phyloP scores from a whole-genome alignment of 306 rosid species.

The Inga oerstediana region DNA sequence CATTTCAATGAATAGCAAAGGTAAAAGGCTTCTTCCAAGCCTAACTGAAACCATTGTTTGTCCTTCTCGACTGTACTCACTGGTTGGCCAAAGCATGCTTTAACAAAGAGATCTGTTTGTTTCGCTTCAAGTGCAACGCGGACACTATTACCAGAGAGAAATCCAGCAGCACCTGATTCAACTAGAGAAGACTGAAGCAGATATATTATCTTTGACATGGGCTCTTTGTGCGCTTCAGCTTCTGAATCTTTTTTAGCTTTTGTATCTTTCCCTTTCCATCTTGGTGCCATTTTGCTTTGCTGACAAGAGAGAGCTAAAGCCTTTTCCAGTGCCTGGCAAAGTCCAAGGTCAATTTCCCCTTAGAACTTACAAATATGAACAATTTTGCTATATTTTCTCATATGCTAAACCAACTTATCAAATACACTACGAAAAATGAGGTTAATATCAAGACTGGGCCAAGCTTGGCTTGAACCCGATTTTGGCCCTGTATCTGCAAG shows the following conservation, averaged over 20 bases:
- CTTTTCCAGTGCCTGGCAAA: not conserved
- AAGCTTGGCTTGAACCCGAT: too few relatives aligned
- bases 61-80: conserved; percentile 51
- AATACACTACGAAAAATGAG: not conserved
- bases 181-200: conserved; percentile 62
- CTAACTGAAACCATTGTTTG: conserved; percentile 62
- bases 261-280: conserved; percentile 84
- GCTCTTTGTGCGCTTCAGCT: conserved; percentile 66
- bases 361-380: not conserved
- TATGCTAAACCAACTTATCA: not conserved
- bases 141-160: conserved; percentile 47
- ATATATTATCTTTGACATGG: conserved; percentile 64
- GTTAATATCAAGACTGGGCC: too few relatives aligned
- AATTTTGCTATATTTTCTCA: not conserved
- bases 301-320: not conserved
- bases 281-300: conserved; percentile 50
- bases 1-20: conserved; percentile 65
- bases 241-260: conserved; percentile 68
- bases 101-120: conserved; percentile 55
- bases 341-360: not conserved
- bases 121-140: conserved; percentile 55
- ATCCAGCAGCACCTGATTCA: conserved; percentile 52
- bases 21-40: conserved; percentile 77
- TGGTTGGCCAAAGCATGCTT: conserved; percentile 67
- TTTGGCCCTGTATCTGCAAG: too few relatives aligned